phyloP scores from a whole-genome alignment of 441 rosid genomes.

The Flueggea neowawraea region DNA sequence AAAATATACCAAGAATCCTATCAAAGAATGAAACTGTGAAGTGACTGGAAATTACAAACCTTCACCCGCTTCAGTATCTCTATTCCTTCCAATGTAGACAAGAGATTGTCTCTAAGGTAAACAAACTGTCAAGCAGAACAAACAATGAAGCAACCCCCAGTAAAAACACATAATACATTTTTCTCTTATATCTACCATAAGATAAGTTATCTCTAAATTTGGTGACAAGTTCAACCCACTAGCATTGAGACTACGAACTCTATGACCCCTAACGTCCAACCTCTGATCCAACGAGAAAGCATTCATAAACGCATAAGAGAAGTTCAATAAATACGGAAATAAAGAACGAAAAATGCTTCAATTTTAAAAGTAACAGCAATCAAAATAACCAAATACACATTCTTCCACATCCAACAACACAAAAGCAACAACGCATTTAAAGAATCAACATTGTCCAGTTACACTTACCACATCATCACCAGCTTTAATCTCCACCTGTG shows the following conservation, averaged over 20 bases:
- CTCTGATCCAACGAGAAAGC: conserved; percentile 51
- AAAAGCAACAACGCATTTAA: not conserved
- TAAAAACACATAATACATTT: not conserved
- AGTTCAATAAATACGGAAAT: not conserved
- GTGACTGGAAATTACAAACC: conserved; percentile 45
- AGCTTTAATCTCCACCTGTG: conserved; percentile 93
- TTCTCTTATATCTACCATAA: not conserved
- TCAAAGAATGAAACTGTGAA: conserved; percentile 2
- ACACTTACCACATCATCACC: conserved; percentile 89
- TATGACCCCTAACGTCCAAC: conserved; percentile 97
- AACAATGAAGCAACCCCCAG: conserved; percentile 10
- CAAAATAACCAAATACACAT: not conserved
- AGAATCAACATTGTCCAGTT: not conserved
- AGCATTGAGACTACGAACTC: conserved; percentile 78
- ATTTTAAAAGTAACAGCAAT: not conserved
- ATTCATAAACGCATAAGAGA: conserved; percentile 14
- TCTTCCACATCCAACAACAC: not conserved
- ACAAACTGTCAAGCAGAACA: conserved; percentile 69
- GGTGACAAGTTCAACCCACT: conserved; percentile 80
- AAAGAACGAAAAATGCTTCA: not conserved
- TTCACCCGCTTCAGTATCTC: conserved; percentile 93
- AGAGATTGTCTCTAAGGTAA: conserved; percentile 95
- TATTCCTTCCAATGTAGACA: conserved; percentile 86
- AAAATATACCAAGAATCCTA: not conserved
- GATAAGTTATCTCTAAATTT: conserved; percentile 74